These are phyloP conservation scores for Zasmidium angulare DNA, from an alignment of 2,329 filamentous ascomycete genomes.

Conservation along the genomic window DNA sequence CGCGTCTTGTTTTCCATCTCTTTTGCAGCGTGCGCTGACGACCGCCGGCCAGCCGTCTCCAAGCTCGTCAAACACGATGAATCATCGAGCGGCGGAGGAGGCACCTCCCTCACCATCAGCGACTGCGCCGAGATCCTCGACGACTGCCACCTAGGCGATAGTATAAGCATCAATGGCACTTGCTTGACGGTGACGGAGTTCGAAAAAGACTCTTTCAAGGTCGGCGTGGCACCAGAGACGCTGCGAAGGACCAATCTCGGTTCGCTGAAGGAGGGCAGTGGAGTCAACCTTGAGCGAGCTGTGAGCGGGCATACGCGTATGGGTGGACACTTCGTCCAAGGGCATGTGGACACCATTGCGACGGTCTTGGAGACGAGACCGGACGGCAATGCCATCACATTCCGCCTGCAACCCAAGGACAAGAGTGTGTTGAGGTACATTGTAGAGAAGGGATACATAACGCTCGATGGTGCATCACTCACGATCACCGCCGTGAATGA, in stretches of 20 bases:
- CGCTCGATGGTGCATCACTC: conserved; percentile 90
- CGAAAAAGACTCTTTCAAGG: conserved; percentile 68
- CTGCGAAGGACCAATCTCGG: conserved; percentile 95
- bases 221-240: conserved; percentile 93
- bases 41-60: conserved; percentile 67
- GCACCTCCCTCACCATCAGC: conserved; percentile 85
- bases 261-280: conserved; percentile 61
- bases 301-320: conserved; percentile 90
- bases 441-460: conserved; percentile 94
- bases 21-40: conserved; percentile 36
- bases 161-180: conserved; percentile 92
- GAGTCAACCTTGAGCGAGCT: conserved; percentile 90
- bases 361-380: conserved; percentile 68
- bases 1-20: not conserved
- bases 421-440: conserved; percentile 75
- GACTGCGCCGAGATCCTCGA: conserved; percentile 72
- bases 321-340: conserved; percentile 97
- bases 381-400: conserved; percentile 87
- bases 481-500: conserved; percentile 88
- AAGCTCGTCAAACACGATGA: conserved; percentile 77
- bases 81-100: conserved; percentile 68
- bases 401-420: conserved; percentile 74
- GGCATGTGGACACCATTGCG: conserved; percentile 90
- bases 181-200: conserved; percentile 90
- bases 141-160: conserved; percentile 86